Evolutionary conservation across 2,329 filamentous ascomycete species (phyloP).

Genomic region (Colletotrichum sublineola): DNA sequence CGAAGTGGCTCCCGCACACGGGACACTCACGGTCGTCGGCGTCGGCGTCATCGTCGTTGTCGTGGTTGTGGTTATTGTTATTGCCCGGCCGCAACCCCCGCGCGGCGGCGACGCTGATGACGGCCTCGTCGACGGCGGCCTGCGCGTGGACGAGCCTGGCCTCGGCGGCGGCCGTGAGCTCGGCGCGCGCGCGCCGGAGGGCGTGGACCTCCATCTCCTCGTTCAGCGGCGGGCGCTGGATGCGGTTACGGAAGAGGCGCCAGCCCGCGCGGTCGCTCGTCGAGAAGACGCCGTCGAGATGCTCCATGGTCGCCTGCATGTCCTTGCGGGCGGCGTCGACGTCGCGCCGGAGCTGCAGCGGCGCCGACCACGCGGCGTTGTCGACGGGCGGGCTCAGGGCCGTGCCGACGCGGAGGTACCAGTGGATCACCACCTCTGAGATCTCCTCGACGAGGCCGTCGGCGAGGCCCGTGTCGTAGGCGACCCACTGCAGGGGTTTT

Average conservation of each 20-base stretch:
- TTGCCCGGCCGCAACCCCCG: neutral
- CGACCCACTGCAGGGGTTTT: conserved; percentile 9
- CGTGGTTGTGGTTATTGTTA: neutral
- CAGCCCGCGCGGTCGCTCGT: neutral
- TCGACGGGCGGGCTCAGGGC: conserved; percentile 1
- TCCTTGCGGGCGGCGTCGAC: neutral
- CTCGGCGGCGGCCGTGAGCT: conserved; percentile 7
- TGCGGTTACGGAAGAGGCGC: conserved; percentile 1
- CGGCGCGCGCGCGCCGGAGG: neutral
- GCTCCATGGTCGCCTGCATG: conserved; percentile 2
- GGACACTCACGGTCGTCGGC: neutral
- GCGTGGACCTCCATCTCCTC: neutral
- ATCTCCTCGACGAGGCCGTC: conserved; percentile 7
- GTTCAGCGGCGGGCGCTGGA: neutral
- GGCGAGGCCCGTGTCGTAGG: conserved; percentile 15
- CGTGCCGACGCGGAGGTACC: conserved; percentile 12
- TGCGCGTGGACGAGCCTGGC: neutral
- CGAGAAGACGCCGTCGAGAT: conserved; percentile 3
- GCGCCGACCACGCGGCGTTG: neutral
- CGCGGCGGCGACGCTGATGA: neutral
- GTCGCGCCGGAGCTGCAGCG: conserved; percentile 7
- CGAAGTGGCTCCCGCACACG: conserved; percentile 4
- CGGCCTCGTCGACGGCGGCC: neutral
- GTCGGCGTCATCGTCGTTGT: neutral
- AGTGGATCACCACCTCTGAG: neutral